Percentiles rank a stretch among this genome's conserved stretches.
These are phyloP conservation scores for Trichoderma cornu-damae DNA, from an alignment of 2,329 filamentous ascomycete genomes.

Conservation along the genomic window DNA sequence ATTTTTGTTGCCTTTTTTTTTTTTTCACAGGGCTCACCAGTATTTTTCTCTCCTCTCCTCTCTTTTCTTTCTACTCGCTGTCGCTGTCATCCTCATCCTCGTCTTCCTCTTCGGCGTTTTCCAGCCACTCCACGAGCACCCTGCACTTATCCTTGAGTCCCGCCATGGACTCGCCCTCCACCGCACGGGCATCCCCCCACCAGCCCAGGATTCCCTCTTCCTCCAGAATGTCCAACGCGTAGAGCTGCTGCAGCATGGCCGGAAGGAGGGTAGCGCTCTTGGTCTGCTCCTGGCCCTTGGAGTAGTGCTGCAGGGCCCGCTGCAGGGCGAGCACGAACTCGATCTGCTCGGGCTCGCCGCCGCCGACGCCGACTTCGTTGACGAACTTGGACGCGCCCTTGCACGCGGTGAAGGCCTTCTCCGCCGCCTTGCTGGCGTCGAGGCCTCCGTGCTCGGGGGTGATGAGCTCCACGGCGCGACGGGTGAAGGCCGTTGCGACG, in stretches of 20 bases:
- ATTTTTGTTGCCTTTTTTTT: neutral
- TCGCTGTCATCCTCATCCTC: conserved; percentile 44
- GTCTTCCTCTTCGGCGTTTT: conserved; percentile 69
- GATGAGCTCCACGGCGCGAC: conserved; percentile 67
- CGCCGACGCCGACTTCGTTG: conserved; percentile 55
- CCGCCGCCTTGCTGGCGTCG: conserved; percentile 60
- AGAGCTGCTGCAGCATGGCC: conserved; percentile 76
- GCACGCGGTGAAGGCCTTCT: conserved; percentile 52
- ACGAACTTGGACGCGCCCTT: conserved; percentile 53
- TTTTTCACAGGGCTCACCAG: no score
- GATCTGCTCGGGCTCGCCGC: conserved; percentile 71
- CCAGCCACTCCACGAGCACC: conserved; percentile 78
- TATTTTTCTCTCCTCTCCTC: no score
- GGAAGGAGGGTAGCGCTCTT: conserved; percentile 62
- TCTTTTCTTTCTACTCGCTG: conserved; percentile 7
- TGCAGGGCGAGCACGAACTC: conserved; percentile 82
- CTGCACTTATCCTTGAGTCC: conserved; percentile 68
- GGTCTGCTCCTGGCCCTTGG: conserved; percentile 51
- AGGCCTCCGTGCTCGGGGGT: conserved; percentile 47
- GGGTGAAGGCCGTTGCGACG: conserved; percentile 78
- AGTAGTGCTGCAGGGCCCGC: conserved; percentile 61
- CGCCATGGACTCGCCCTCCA: conserved; percentile 62
- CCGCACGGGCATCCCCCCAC: conserved; percentile 73
- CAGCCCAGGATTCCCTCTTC: conserved; percentile 84
- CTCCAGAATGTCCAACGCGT: conserved; percentile 77